Conservation (phyloP, 2,329 filamentous ascomycete genomes). For the Escovopsis sp. region DNA sequence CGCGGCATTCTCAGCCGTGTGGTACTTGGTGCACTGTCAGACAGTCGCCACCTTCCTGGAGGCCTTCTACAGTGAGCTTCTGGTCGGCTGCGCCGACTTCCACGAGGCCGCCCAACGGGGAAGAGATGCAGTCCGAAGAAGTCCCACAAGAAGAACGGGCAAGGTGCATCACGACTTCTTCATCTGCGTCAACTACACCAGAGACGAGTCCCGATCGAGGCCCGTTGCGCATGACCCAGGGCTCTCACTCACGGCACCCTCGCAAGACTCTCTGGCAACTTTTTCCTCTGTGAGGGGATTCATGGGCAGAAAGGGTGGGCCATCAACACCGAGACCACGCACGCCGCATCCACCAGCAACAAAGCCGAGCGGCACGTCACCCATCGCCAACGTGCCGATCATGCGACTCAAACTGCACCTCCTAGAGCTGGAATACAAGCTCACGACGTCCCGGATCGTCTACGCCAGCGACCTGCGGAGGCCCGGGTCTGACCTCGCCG, state of each 20-base stretch:
- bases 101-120: slow-evolving; percentile 15
- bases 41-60: slow-evolving; percentile 15
- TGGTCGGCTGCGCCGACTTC: slow-evolving; percentile 14
- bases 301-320: slow-evolving; percentile 8
- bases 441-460: slow-evolving; percentile 13
- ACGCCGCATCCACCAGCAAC: no score
- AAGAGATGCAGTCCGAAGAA: slow-evolving; percentile 12
- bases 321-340: slow-evolving; percentile 8
- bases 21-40: slow-evolving; percentile 16
- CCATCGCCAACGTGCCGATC: slow-evolving; percentile 11
- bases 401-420: slow-evolving; percentile 15
- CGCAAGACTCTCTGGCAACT: slow-evolving; percentile 11
- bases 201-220: slow-evolving; percentile 7
- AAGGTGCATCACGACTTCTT: slow-evolving; percentile 15
- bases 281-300: slow-evolving; percentile 10
- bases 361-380: slow-evolving; percentile 9
- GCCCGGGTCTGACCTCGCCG: slow-evolving; percentile 8
- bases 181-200: slow-evolving; percentile 17
- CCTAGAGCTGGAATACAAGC: slow-evolving; percentile 17
- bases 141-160: slow-evolving; percentile 10
- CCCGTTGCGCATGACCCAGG: slow-evolving; percentile 9
- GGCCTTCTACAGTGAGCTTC: slow-evolving; percentile 13
- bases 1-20: slow-evolving; percentile 17
- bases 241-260: slow-evolving; percentile 10
- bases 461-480: slow-evolving; percentile 15